Percentiles rank a stretch among this genome's conserved stretches.
phyloP scores from a whole-genome alignment of 805 yeast genomes.

The Vanderwaltozyma yarrowii region DNA sequence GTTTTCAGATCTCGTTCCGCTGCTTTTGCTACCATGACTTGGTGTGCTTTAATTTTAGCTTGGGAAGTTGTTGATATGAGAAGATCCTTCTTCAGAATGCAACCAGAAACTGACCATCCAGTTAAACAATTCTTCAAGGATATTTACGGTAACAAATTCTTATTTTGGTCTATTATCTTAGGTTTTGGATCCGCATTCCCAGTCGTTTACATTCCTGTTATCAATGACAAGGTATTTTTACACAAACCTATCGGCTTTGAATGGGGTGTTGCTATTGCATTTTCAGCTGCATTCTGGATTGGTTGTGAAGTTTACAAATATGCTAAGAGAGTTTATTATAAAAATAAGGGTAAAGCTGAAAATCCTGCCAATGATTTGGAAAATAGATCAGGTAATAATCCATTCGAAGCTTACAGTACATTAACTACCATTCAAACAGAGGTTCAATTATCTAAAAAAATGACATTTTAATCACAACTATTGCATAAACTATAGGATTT shows the following conservation, averaged over 20 bases:
- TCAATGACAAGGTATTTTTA: slow-evolving; percentile 63
- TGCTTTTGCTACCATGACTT: slow-evolving; percentile 72
- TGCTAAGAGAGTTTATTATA: slow-evolving; percentile 46
- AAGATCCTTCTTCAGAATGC: slow-evolving; percentile 61
- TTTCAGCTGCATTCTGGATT: slow-evolving; percentile 44
- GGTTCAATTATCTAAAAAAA: slow-evolving; percentile 4
- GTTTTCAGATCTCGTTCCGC: slow-evolving; percentile 72
- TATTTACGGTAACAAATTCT: slow-evolving; percentile 62
- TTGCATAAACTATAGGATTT: too few relatives aligned
- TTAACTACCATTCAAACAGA: slow-evolving; percentile 36
- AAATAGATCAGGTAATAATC: slow-evolving; percentile 35
- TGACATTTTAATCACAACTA: slow-evolving; percentile 1
- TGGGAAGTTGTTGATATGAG: slow-evolving; percentile 76
- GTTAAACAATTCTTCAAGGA: slow-evolving; percentile 51
- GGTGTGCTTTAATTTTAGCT: slow-evolving; percentile 74
- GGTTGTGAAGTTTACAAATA: slow-evolving; percentile 62
- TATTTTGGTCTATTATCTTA: slow-evolving; percentile 69
- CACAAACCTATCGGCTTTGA: slow-evolving; percentile 66
- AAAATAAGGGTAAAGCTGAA: slow-evolving; percentile 33
- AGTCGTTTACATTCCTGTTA: slow-evolving; percentile 80
- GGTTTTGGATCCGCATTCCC: slow-evolving; percentile 72
- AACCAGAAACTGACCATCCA: slow-evolving; percentile 53
- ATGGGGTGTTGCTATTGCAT: slow-evolving; percentile 68
- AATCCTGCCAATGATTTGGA: slow-evolving; percentile 60
- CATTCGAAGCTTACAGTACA: slow-evolving; percentile 49